phyloP scores from a whole-genome alignment of 1,284 basidiomycete species.

The Inonotus hispidus region DNA sequence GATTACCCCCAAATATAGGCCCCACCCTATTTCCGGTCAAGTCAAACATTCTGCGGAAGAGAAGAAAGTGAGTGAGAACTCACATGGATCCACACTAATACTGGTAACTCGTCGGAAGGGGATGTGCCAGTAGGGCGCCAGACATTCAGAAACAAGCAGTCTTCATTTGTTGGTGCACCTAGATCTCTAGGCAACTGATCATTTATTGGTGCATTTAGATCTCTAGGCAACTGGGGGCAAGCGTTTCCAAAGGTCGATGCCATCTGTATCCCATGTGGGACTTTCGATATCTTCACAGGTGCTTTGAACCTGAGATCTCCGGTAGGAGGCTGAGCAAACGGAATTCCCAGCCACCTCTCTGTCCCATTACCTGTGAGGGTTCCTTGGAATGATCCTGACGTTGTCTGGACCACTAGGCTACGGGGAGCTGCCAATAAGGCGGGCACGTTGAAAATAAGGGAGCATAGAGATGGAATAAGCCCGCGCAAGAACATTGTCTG shows the following conservation, averaged over 20 bases:
- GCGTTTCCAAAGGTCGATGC: conserved; percentile 51
- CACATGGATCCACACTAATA: conserved; percentile 51
- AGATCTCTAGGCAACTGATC: no score
- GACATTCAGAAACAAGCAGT: conserved; percentile 53
- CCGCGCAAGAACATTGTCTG: background rate
- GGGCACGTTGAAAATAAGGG: background rate
- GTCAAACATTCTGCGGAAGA: background rate
- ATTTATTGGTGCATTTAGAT: no score
- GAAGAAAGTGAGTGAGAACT: conserved; percentile 22
- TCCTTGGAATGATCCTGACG: conserved; percentile 20
- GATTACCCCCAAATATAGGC: conserved; percentile 41
- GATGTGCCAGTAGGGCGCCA: conserved; percentile 35
- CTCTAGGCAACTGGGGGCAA: conserved; percentile 49
- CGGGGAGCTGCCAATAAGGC: background rate
- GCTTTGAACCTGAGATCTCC: conserved; percentile 52
- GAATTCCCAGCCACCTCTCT: conserved; percentile 58
- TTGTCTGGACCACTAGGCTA: conserved; percentile 14
- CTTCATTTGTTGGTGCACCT: conserved; percentile 46
- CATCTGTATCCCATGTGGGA: conserved; percentile 31
- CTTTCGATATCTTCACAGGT: conserved; percentile 44
- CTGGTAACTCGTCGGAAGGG: conserved; percentile 35
- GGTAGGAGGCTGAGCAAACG: conserved; percentile 57
- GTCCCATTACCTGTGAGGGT: conserved; percentile 33
- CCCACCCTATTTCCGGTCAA: conserved; percentile 38
- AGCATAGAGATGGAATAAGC: background rate